Evolutionary conservation across 2,329 filamentous ascomycete genomes (phyloP), one percentile per base, ranked within the genome.

Genomic region (Colletotrichum acutatum): DNA sequence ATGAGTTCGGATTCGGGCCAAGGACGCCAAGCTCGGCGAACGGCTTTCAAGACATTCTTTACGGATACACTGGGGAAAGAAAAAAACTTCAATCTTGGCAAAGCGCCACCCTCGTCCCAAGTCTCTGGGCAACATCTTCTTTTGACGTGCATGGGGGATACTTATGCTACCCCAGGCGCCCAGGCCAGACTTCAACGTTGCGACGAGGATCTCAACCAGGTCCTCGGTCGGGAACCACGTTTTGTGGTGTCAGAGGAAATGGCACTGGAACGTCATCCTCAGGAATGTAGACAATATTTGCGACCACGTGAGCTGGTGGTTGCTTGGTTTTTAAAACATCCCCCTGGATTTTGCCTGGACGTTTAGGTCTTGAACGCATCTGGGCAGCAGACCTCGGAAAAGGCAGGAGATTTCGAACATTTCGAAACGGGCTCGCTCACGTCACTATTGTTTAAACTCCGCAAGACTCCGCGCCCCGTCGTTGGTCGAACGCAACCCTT

Each of bases 381-480:
- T 57, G n/a, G 26, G 19, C 16, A 32, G 16, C 32, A 16, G 16
- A 22, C 26, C 28, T 60, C 32, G 42, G 70, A 53, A 70, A 56
- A 49, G 59, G 26, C 28, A 54, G 58, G 59, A 60, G 32, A 60
- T 53, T 60, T 72, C 59, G 59, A 72, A 60, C 30, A 54, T 46
- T 64, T 72, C 65, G 59, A 72, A 72, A 64, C 66, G 46, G 53
- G 26, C 16, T 56, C 63, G 16, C 46, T 70, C 70, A 73, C 60
- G 71, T 65, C 66, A 73, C 34, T 24, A n/a, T 60, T 12, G 71
- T 53, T 61, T 66, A 42, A 65, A 70, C 71, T 71, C 71, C 71
- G 71, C 71, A 66, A 71, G 71, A 71, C 71, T 66, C 71, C 60
- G 71, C 71, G 56, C 14, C 11, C n/a, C 34, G 22, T 4, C 42